Base-by-base conservation (phyloP, 805 yeast species). In the Candida alai region DNA sequence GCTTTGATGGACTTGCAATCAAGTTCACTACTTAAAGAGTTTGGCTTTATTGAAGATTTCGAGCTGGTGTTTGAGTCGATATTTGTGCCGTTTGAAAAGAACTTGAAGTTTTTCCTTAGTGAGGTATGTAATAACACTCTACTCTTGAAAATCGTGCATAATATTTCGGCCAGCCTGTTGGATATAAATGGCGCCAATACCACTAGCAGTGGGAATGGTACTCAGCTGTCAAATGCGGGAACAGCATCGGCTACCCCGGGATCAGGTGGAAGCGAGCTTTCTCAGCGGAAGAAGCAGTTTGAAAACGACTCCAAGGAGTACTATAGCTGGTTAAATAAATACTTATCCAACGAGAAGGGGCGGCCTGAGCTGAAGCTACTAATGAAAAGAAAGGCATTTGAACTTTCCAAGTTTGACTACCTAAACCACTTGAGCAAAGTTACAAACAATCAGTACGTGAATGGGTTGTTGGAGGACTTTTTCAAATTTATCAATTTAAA, bases 361-460 rank as follows among this genome's bases (percentile, higher is more conserved):
- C 47, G 70, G 34, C 68, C 71, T 1, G 67, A 60, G 31, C 60
- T 60, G 59, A 62, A 61, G 40, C 46, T 60, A 15, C 42, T 68
- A 13, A 34, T 39, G 15, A 62, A 64, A 40, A 45, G 66, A 19
- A 57, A 66, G 33, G 41, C 42, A 1, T 72, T 66, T 44, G 76
- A 72, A 38, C 44, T 68, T 1, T 55, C 63, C 9, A 65, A 73
- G 37, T 60, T 68, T 34, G 74, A 70, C 33, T 73, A 73, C 48
- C 55, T 65, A 45, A 67, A 65, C 41, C 62, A 58, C 25, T 47
- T 73, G 32, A 62, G 57, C 21, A 45, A 49, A 34, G 49, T 61
- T 6, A 47, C 58, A 7, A 65, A 65, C 43, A 65, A 65, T 41
- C 70, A 65, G 40, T 65, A 64, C 40, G 48, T 60, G 27, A 65